phyloP scores from a whole-genome alignment of 169 alveolate species.

The Eimeria maxima region DNA sequence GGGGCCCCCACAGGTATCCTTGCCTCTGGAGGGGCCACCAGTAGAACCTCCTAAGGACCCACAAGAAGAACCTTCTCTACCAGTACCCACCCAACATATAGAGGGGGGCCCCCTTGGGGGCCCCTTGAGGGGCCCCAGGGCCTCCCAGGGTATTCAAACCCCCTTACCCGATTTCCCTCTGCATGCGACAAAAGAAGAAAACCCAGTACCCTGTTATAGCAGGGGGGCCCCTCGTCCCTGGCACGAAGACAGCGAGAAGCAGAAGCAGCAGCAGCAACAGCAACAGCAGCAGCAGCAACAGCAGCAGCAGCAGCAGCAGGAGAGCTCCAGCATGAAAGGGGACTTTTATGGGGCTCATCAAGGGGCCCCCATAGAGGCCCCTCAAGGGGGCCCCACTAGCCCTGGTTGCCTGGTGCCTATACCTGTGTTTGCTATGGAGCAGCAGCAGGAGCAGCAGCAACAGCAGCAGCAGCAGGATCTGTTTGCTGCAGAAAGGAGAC shows the following conservation, averaged over 20 bases:
- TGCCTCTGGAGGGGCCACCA: too few relatives aligned
- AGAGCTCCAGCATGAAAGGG: neutral
- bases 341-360: conserved; percentile 15
- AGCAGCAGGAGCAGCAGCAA: too few relatives aligned
- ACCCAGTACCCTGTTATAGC: neutral
- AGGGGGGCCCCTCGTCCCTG: neutral
- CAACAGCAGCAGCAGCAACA: conserved; percentile 41
- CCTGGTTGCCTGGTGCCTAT: neutral
- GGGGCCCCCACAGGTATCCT: too few relatives aligned
- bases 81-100: neutral
- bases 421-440: neutral
- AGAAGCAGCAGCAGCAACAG: conserved; percentile 28
- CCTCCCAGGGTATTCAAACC: neutral
- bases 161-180: conserved; percentile 18
- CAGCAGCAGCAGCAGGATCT: neutral
- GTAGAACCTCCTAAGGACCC: neutral
- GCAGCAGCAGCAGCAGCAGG: conserved; percentile 34
- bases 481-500: neutral
- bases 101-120: neutral
- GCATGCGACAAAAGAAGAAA: neutral
- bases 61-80: neutral
- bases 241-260: neutral
- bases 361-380: conserved; percentile 23
- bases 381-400: neutral
- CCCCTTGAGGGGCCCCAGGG: conserved; percentile 5